Evolutionary conservation across 2,329 filamentous ascomycete genomes (phyloP), one percentile per base, ranked within the genome.

Genomic region (Septoria linicola): DNA sequence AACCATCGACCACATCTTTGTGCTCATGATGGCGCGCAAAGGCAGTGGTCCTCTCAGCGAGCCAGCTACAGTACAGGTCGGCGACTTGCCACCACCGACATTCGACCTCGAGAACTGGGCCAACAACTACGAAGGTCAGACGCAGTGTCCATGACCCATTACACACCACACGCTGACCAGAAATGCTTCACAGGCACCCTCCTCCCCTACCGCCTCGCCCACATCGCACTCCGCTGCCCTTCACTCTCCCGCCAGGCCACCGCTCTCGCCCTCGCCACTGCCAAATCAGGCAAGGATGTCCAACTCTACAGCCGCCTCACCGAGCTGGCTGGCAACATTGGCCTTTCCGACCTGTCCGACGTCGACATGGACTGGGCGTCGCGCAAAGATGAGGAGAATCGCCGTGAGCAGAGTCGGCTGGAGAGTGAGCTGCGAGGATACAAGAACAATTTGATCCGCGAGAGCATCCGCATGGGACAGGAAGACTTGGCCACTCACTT

Each of bases 361-460:
- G 75, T 77, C 49, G 90, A 97, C 64, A 73, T 77, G 17, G 73
- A 74, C n/a, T 97, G 92, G 92, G 79, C 86, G n/a, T 79, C 85
- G 6, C 76, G 73, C 51, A 85, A 80, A 31, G 81, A 84, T 17
- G 81, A 81, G 56, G 74, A 79, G 44, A 88, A 91, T 62, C 81
- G 81, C 60, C 72, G 75, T 1, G 87, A 95, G 69, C 85, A 85
- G 1, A 77, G 82, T 49, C 81, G 87, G n/a, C 76, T 97, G 49
- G 89, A 96, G 66, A 75, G 80, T 13, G 89, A 97, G 70, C 76
- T 99, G 16, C 91, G 90, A 69, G 86, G 85, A 1, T 97, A 97
- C 71, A 96, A 93, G 72, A 96, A 96, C 67, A 99, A 97, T 64
- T 74, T 97, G 36, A 90, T 99, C 63, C 96, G 96, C 68, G 93